A percentile compares a stretch with the other conserved stretches of the same genome.
Evolutionary conservation across 257 asterid genomes (phyloP).

Genomic region (Craterostigma plantagineum): DNA sequence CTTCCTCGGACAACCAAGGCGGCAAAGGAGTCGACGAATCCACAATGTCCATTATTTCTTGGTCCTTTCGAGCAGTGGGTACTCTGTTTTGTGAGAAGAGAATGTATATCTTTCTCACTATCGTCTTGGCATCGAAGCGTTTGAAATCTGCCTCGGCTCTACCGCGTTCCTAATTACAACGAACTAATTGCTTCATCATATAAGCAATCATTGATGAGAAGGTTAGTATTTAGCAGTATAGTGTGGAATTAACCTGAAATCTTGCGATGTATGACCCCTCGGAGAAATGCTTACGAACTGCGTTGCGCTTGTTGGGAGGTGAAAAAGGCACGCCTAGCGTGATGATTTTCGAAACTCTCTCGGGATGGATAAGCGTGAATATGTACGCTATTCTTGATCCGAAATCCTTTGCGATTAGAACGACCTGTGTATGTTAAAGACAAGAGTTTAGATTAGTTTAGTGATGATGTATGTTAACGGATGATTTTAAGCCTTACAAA

Average conservation of each 20-base stretch:
- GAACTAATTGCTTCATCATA: too few species aligned
- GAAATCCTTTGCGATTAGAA: constrained; percentile 34
- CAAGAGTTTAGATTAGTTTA: too few species aligned
- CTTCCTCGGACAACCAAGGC: constrained; percentile 39
- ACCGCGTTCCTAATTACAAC: constrained; percentile 36
- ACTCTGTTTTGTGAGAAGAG: constrained; percentile 22
- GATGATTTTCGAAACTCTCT: constrained; percentile 23
- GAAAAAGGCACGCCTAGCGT: constrained; percentile 34
- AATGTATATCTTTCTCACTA: constrained; percentile 24
- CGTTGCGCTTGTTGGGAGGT: constrained; percentile 18
- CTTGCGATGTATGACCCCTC: constrained; percentile 49
- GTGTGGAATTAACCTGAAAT: too few species aligned
- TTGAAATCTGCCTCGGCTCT: constrained; percentile 45
- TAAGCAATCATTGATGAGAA: too few species aligned
- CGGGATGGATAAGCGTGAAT: constrained; percentile 31
- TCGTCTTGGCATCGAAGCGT: constrained; percentile 26
- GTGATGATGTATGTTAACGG: too few species aligned
- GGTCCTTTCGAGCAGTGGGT: constrained; percentile 24
- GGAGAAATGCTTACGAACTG: constrained; percentile 13
- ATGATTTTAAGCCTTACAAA: too few species aligned
- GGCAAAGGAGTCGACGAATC: constrained; percentile 35
- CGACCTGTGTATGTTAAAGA: constrained; percentile 17
- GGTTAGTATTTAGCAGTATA: too few species aligned
- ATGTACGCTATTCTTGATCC: constrained; percentile 24
- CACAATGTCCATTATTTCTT: constrained; percentile 40